Base-by-base conservation (phyloP, 257 asterid species). In the Henckelia pumila region DNA sequence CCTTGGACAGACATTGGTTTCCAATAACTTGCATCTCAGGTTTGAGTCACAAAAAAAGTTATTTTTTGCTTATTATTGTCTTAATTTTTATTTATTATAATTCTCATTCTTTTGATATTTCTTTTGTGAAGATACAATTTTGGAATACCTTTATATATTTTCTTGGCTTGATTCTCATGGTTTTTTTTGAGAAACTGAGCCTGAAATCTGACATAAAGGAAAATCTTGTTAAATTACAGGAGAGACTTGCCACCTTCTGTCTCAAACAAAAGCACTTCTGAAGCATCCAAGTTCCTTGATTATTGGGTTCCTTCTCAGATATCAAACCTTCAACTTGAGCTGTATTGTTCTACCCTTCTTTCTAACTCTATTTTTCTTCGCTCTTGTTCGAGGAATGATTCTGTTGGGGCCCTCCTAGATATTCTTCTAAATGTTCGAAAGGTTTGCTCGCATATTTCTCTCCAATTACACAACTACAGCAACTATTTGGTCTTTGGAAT, bases 261-360 rank as follows among this genome's bases (percentile, higher is more conserved):
- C 56, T 86, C 82, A 37, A 68, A 81, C 68, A 80, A 78, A 59
- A 69, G 77, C 71, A 67, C 75, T 58, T 74, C 76, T 25, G 79
- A 71, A 55, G 59, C 71, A 63, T 76, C 92, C 72, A 88, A 80
- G 86, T 86, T 88, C 76, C 72, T 76, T 20, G 99, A 94, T 84
- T 88, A 82, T 66, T 94, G 97, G 99, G 76, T 91, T 73, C 99
- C 99, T 17, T 89, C 78, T 71, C 85, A 85, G 74, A 68, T 91
- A 66, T 88, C 97, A 58, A 83, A 86, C 73, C 71, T 79, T 78
- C 99, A 94, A 83, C 89, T 94, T 64, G 97, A 94, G 77, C 89
- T 78, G 72, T 90, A 90, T 77, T 94, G 97, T 78, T 83, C 70
- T 59, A 77, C 86, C 25, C 89, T 94, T 73, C 88, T 85, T 76